phyloP scores from a whole-genome alignment of 2,329 filamentous ascomycete genomes.

The Aureobasidium sp. region DNA sequence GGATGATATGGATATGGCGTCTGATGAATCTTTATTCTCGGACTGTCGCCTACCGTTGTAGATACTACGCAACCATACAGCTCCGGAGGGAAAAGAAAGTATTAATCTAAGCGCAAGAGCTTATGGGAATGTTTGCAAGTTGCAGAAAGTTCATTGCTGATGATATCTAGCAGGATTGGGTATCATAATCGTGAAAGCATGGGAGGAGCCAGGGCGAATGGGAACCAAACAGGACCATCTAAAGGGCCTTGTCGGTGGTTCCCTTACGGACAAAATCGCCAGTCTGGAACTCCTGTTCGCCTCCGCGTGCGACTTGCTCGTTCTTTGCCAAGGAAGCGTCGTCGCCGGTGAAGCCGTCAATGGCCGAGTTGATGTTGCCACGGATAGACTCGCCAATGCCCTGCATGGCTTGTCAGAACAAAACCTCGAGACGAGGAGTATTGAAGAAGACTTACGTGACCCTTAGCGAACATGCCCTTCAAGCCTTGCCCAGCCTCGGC shows the following conservation, averaged over 20 bases:
- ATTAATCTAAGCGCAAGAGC: background rate
- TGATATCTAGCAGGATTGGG: background rate
- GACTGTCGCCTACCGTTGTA: background rate
- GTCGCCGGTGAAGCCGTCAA: conserved; percentile 13
- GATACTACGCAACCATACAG: background rate
- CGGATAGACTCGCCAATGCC: conserved; percentile 15
- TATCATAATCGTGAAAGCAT: background rate
- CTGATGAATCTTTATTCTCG: too few relatives aligned
- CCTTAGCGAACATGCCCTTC: conserved; percentile 14
- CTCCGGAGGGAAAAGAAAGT: background rate
- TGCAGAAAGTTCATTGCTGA: background rate
- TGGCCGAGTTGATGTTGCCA: conserved; percentile 11
- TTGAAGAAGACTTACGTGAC: background rate
- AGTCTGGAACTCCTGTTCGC: conserved; percentile 4
- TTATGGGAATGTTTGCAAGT: background rate
- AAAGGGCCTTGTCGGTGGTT: conserved; percentile 11
- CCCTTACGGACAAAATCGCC: conserved; percentile 10
- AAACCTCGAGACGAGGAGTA: background rate
- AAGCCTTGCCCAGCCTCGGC: background rate
- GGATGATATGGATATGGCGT: too few relatives aligned
- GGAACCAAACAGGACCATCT: background rate
- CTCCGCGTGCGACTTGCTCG: conserved; percentile 4
- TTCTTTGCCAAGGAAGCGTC: conserved; percentile 7
- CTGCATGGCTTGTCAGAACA: background rate
- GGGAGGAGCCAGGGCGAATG: background rate